These are phyloP conservation scores for Lanmaoa pseudosensibilis DNA, from an alignment of 768 basidiomycete species.

Conservation along the genomic window DNA sequence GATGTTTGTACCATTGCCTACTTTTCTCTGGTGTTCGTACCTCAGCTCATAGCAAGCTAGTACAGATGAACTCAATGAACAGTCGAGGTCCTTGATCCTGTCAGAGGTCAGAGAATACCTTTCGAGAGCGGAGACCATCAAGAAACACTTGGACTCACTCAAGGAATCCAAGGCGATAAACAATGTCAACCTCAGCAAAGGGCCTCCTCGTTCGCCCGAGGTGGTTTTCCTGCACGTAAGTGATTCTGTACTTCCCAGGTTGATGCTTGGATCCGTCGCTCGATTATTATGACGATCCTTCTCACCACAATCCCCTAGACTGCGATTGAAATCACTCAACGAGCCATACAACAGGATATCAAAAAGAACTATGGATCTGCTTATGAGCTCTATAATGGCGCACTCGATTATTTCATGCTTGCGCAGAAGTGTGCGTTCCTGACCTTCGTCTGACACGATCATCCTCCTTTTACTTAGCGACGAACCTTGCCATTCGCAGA, in stretches of 20 bases:
- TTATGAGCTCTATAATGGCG: constrained; percentile 88
- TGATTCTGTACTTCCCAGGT: no score
- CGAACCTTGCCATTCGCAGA: constrained; percentile 26
- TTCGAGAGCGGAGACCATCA: constrained; percentile 84
- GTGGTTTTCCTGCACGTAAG: constrained; percentile 18
- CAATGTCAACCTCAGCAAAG: neutral
- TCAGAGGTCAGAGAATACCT: constrained; percentile 88
- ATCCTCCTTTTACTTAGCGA: neutral
- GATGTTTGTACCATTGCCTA: constrained; percentile 53
- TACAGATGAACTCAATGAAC: constrained; percentile 81
- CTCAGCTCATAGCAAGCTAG: constrained; percentile 7
- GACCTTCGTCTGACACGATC: neutral
- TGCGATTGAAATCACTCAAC: constrained; percentile 85
- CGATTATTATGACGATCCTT: neutral
- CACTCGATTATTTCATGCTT: constrained; percentile 96
- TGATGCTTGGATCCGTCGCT: neutral
- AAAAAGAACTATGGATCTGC: constrained; percentile 90
- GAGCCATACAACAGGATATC: constrained; percentile 85
- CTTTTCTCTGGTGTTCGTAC: neutral
- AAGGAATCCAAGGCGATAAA: neutral
- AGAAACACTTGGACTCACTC: constrained; percentile 58
- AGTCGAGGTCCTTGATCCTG: constrained; percentile 78
- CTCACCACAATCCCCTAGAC: constrained; percentile 36
- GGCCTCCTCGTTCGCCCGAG: constrained; percentile 17
- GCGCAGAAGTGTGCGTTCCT: constrained; percentile 73